These are phyloP conservation scores for Lachnellula arida DNA, from an alignment of 2,329 filamentous ascomycete species.

Conservation along the genomic window DNA sequence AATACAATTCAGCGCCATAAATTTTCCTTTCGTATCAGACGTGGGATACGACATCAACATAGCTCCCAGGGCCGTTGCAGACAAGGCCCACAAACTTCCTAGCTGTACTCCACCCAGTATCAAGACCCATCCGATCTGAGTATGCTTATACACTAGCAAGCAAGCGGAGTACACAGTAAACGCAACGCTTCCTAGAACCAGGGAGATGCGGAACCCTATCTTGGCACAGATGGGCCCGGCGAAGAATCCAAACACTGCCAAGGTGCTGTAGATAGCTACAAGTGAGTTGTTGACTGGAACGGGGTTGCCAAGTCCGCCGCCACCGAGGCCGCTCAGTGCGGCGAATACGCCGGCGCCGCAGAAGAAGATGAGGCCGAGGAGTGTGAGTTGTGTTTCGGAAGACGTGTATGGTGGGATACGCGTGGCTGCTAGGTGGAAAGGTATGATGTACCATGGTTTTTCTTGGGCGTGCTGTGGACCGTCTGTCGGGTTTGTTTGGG, in stretches of 20 bases:
- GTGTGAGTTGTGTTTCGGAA: background rate
- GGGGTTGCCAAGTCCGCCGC: background rate
- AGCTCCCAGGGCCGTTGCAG: background rate
- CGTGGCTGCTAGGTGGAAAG: background rate
- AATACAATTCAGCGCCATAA: background rate
- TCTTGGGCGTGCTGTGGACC: background rate
- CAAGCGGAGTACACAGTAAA: background rate
- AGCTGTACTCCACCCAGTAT: background rate
- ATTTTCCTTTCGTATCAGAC: background rate
- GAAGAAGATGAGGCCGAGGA: background rate
- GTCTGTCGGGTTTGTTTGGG: too few species aligned
- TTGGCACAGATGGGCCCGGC: background rate
- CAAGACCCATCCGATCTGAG: background rate
- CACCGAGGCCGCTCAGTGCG: background rate
- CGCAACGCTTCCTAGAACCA: background rate
- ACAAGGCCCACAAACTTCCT: background rate
- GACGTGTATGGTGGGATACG: background rate
- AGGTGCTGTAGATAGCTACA: background rate
- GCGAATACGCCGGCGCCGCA: background rate
- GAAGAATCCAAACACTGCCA: background rate
- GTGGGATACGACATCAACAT: background rate
- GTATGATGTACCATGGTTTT: background rate
- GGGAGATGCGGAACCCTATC: background rate
- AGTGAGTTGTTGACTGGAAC: background rate
- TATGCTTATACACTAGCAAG: background rate